Base-by-base conservation (phyloP, 495 filamentous ascomycete species). In the Aspergillus mulundensis region DNA sequence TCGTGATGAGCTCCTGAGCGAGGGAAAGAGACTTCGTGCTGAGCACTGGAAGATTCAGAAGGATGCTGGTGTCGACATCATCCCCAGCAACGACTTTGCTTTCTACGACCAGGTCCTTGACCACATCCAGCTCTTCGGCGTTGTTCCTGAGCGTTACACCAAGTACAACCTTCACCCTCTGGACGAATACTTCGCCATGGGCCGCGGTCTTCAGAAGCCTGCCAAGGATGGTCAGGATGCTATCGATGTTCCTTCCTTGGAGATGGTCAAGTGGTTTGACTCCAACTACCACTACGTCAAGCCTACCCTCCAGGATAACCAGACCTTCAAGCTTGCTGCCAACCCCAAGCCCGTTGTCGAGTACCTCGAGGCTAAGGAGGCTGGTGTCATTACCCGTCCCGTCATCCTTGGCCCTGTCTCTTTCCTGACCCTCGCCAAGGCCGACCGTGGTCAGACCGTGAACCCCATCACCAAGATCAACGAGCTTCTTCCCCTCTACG, bases 181-280 rank as follows among this genome's bases (percentile, higher is more conserved):
- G 65, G 94, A 97, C 78, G 89, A 94, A 73, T 97, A 95, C 87
- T 98, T 97, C 72, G 95, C 94, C 71, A 95, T 97, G 94, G 94
- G 95, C 67, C 87, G 94, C 84, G 94, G 94, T 72, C 92, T 90
- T 74, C 94, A 98, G 77, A 91, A 89, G 81, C 74, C 79, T 53
- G 76, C 76, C 43, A 76, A 78, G 54, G 77, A 77, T 55, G 66
- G 65, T 53, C 57, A 67, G 46, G 80, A 82, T 54, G 90, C 86
- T 62, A 83, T 98, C 61, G 94, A 98, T 78, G 94, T 98, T 64
- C 92, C 93, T 46, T 80, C 79, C 66, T 80, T 97, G 72, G 94
- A 98, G 82, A 98, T 98, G 94, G 94, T 98, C 52, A 98, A 98
- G 80, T 98, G 95, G 94, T 98, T 98, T 73, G 94, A 98, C 82